These are phyloP conservation scores for Quercus lobata DNA, from an alignment of 331 rosid species.

Conservation along the genomic window DNA sequence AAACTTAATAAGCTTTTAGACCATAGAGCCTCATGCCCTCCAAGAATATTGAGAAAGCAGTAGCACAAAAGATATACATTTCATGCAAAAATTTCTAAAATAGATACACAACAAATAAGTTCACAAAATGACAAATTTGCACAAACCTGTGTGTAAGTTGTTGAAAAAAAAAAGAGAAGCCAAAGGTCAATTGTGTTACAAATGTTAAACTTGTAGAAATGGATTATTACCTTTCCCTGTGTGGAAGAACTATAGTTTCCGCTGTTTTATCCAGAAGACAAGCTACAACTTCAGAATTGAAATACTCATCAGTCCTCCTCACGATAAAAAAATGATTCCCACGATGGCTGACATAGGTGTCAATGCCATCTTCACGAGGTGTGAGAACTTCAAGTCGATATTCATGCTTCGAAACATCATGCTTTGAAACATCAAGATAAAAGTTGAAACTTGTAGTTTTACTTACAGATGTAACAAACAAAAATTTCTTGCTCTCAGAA, in stretches of 20 bases:
- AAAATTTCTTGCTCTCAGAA: too few relatives aligned
- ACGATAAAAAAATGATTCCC: conserved; percentile 74
- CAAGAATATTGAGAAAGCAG: background rate
- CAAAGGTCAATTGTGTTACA: too few relatives aligned
- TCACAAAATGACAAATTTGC: background rate
- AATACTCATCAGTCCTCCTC: conserved; percentile 68
- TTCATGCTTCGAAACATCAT: conserved; percentile 16
- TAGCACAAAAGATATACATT: background rate
- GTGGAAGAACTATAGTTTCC: conserved; percentile 69
- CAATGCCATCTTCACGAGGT: conserved; percentile 73
- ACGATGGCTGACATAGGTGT: conserved; percentile 74
- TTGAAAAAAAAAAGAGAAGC: too few relatives aligned
- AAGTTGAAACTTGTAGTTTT: conserved; percentile 83
- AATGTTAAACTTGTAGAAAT: too few relatives aligned
- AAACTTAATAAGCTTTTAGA: conserved; percentile 26
- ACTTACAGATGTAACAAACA: conserved; percentile 83
- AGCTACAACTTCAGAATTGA: conserved; percentile 85
- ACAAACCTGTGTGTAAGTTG: background rate
- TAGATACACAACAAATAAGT: too few relatives aligned
- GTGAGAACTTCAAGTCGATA: conserved; percentile 71
- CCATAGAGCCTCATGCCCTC: background rate
- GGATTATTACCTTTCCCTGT: conserved; percentile 68
- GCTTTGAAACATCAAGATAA: conserved; percentile 74
- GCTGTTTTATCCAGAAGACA: conserved; percentile 58
- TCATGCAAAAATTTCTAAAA: background rate